Evolutionary conservation across 2,329 filamentous ascomycete species (phyloP), one percentile per base, ranked within the genome.

Genomic region (Colletotrichum sp.): DNA sequence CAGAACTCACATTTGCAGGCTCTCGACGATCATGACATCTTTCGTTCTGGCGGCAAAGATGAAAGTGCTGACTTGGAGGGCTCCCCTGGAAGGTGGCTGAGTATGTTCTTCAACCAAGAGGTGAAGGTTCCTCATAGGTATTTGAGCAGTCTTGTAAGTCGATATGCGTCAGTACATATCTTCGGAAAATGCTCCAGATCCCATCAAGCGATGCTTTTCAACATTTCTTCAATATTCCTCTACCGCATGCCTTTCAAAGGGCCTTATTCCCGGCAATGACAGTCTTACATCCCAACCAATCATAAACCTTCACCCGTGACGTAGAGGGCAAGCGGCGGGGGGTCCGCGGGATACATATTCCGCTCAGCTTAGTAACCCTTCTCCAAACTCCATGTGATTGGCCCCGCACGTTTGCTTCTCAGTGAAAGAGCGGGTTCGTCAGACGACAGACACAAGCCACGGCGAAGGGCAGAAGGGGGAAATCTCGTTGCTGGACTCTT

Each of bases 301-400:
- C n/a, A 63, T n/a, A 57, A 52, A 12, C 13, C 59, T n/a, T 26
- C n/a, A 34, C 69, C 64, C 24, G 64, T 72, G 64, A 69, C 44
- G 73, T 36, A 65, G 18, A 60, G 64, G 70, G 57, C 57, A 63
- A 52, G 39, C 57, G 59, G 68, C 73, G 73, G 44, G 44, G 44
- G 44, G 1, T 7, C 44, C 44, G 44, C 44, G 44, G 73, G 73
- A 76, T 76, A 69, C 64, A 30, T 59, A 69, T 76, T 76, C 73
- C 73, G 68, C 44, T 13, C 28, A 39, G 34, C 63, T 32, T 26
- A 10, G 62, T 76, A 34, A 75, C 13, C 72, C 6, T 15, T 34
- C 28, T 21, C 13, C 28, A 39, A 10, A 13, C 30, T 21, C 73
- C 39, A 34, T 69, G 70, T 69, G 64, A 73, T 73, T 73, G 70